Conservation (phyloP, 805 yeast species). For the Candida ulmi region DNA sequence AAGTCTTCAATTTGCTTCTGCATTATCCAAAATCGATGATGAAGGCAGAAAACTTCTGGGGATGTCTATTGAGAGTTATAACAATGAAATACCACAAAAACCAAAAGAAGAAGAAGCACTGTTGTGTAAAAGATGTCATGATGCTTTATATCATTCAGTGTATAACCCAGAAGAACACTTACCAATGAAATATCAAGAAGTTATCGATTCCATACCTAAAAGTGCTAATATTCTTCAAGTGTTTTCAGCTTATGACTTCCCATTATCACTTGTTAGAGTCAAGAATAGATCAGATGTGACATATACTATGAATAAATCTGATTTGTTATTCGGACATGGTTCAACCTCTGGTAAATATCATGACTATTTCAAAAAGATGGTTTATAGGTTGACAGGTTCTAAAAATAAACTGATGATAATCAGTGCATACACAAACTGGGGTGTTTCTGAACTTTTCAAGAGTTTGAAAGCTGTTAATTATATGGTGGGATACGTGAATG, state of each 20-base stretch:
- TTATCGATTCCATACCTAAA: conserved; percentile 32
- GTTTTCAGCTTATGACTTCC: conserved; percentile 67
- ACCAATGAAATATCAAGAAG: conserved; percentile 24
- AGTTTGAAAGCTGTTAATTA: conserved; percentile 36
- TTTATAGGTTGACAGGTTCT: conserved; percentile 27
- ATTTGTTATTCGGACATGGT: conserved; percentile 34
- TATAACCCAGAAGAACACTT: conserved; percentile 31
- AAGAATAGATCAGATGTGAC: conserved; percentile 19
- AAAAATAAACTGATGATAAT: conserved; percentile 34
- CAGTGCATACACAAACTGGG: conserved; percentile 53
- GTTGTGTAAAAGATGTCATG: conserved; percentile 52
- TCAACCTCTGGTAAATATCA: conserved; percentile 26
- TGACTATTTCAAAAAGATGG: conserved; percentile 26
- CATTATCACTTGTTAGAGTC: conserved; percentile 34
- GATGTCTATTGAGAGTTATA: not conserved
- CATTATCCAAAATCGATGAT: conserved; percentile 18
- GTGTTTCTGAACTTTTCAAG: conserved; percentile 32
- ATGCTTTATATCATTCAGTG: conserved; percentile 39
- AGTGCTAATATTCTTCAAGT: conserved; percentile 50
- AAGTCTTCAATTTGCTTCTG: conserved; percentile 13
- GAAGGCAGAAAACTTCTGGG: conserved; percentile 16
- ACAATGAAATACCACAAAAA: conserved; percentile 1
- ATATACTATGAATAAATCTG: conserved; percentile 35
- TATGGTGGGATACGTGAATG: conserved; percentile 61
- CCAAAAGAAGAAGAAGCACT: conserved; percentile 5